Base-by-base conservation (phyloP, 2,329 filamentous ascomycete species). In the Truncatella angustata region DNA sequence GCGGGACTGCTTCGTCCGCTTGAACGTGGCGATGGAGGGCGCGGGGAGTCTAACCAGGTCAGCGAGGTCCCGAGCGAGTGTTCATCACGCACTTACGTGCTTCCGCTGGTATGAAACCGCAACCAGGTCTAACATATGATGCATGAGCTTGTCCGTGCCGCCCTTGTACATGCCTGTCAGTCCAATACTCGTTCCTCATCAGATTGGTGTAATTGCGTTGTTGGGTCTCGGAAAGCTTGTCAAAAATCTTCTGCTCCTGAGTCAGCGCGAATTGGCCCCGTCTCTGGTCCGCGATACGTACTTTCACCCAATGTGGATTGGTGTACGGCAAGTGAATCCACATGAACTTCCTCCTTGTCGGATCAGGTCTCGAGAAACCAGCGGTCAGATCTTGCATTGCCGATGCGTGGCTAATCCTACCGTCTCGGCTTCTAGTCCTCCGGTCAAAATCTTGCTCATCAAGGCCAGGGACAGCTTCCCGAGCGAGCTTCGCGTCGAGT, bases 321-420 rank as follows among this genome's bases (percentile, higher is more conserved):
- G 79, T 83, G 24, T 76, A 82, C 0, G 80, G 77, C 16, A 81
- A 57, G 63, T 84, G 80, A 43, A 83, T 73, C 80, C 81, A 84
- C 58, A 78, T 74, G 57, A 82, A 82, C 60, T 77, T 81, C 21
- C 76, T 72, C 51, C 61, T 62, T 2, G 58, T 54, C 2, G 69
- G 66, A 44, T 71, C 63, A 0, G 72, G 72, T 23, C 72, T 60
- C 4, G 70, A 73, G 56, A 75, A 74, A 0, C 72, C 72, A 1
- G 71, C 71, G 0, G 66, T 62, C 34, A 67, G 53, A 26, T 72
- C 67, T 12, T 66, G 61, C 3, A 67, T 46, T 5, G 60, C 58
- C 1, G 55, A 54, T 14, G 55, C 48, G 36, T 30, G 60, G 9
- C 57, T 60, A 2, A 47, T 0, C 4, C 50, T 56, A 1, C 58